phyloP scores from a whole-genome alignment of 345 rosid species.

The Boechera stricta region DNA sequence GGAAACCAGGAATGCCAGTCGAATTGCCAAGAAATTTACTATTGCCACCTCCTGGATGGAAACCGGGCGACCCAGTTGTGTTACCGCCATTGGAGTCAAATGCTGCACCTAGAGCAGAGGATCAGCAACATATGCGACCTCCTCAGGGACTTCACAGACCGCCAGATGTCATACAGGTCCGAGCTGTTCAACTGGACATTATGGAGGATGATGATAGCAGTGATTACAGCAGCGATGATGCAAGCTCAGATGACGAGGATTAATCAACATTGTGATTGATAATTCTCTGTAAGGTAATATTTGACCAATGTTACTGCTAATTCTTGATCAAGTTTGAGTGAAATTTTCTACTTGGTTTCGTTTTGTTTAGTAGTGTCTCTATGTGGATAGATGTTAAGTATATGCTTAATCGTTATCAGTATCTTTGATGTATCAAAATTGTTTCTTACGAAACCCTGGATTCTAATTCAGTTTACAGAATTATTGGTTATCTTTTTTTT shows the following conservation, averaged over 20 bases:
- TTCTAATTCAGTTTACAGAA: slow-evolving; percentile 7
- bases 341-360: slow-evolving; percentile 24
- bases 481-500: not conserved
- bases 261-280: slow-evolving; percentile 24
- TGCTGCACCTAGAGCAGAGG: slow-evolving; percentile 55
- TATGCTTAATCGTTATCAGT: slow-evolving; percentile 17
- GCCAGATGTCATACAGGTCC: slow-evolving; percentile 76
- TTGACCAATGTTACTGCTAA: not conserved
- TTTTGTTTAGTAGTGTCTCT: not conserved
- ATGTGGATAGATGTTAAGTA: slow-evolving; percentile 9
- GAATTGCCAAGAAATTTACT: slow-evolving; percentile 74
- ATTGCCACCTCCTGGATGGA: slow-evolving; percentile 89
- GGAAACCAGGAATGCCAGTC: slow-evolving; percentile 98
- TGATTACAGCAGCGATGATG: slow-evolving; percentile 60
- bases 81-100: slow-evolving; percentile 72
- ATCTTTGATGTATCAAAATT: not conserved
- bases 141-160: slow-evolving; percentile 63
- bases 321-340: slow-evolving; percentile 4
- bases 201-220: slow-evolving; percentile 74
- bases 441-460: not conserved
- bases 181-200: slow-evolving; percentile 86
- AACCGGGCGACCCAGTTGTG: slow-evolving; percentile 85
- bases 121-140: slow-evolving; percentile 53
- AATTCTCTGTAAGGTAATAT: not conserved
- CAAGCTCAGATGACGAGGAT: slow-evolving; percentile 53